Evolutionary conservation across 2,329 filamentous ascomycete genomes (phyloP).

Genomic region (Paraphaeosphaeria minitans): DNA sequence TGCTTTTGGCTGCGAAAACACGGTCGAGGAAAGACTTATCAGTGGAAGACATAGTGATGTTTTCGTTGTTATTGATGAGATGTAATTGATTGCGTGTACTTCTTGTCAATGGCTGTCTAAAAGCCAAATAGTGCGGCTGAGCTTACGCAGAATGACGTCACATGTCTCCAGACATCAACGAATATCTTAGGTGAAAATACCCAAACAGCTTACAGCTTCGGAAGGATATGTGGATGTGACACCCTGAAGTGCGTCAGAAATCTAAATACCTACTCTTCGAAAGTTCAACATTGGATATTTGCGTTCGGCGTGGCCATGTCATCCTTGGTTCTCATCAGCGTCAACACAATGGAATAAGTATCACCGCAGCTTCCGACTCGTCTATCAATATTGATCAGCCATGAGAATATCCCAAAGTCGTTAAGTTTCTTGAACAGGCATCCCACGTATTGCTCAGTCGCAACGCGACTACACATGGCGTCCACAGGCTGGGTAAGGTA

Average conservation of each 20-base stretch:
- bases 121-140: not conserved
- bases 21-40: slow-evolving; percentile 38
- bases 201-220: no score
- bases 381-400: no score
- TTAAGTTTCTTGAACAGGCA: not conserved
- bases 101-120: not conserved
- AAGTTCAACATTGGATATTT: no score
- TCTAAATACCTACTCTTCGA: no score
- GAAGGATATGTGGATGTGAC: no score
- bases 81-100: not conserved
- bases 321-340: no score
- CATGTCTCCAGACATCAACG: not conserved
- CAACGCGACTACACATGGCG: not conserved
- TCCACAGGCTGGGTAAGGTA: not conserved
- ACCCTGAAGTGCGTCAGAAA: no score
- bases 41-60: slow-evolving; percentile 9
- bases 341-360: no score
- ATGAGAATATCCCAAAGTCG: no score
- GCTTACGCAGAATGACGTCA: not conserved
- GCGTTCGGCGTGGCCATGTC: no score
- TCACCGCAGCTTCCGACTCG: no score
- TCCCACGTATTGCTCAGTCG: not conserved
- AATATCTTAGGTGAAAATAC: no score
- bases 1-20: slow-evolving; percentile 44
- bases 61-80: not conserved